phyloP scores from a whole-genome alignment of 2,329 filamentous ascomycete species.

The Colletotrichum sp. region DNA sequence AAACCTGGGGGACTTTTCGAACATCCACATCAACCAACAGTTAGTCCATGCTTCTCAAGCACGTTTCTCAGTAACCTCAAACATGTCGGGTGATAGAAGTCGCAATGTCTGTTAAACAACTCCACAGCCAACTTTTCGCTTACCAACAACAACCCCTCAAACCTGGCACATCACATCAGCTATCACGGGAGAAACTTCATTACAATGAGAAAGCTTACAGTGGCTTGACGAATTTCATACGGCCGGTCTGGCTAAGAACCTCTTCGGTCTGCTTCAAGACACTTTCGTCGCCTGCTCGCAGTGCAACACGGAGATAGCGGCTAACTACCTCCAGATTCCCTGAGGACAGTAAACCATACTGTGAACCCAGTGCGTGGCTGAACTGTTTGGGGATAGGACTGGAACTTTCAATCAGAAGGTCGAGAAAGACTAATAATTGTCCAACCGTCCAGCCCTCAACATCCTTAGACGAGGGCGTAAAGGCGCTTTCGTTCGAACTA shows the following conservation, averaged over 20 bases:
- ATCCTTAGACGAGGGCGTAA: background rate
- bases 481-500: background rate
- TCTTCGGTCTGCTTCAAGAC: background rate
- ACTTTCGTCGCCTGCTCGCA: background rate
- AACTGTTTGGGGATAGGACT: background rate
- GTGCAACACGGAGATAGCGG: background rate
- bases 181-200: background rate
- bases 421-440: background rate
- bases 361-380: background rate
- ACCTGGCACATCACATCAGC: background rate
- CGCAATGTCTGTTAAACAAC: background rate
- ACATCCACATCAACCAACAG: background rate
- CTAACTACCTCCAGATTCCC: background rate
- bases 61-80: background rate
- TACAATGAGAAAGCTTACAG: background rate
- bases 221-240: constrained; percentile 8
- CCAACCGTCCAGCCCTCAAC: background rate
- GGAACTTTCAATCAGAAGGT: background rate
- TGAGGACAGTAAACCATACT: background rate
- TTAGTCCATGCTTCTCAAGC: background rate
- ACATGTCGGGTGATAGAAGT: constrained; percentile 8
- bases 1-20: background rate
- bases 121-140: background rate
- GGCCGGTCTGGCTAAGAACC: background rate
- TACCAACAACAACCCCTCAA: background rate